Conservation (phyloP, 1,139 yeast species). For the Nakaseomyces sp. region DNA sequence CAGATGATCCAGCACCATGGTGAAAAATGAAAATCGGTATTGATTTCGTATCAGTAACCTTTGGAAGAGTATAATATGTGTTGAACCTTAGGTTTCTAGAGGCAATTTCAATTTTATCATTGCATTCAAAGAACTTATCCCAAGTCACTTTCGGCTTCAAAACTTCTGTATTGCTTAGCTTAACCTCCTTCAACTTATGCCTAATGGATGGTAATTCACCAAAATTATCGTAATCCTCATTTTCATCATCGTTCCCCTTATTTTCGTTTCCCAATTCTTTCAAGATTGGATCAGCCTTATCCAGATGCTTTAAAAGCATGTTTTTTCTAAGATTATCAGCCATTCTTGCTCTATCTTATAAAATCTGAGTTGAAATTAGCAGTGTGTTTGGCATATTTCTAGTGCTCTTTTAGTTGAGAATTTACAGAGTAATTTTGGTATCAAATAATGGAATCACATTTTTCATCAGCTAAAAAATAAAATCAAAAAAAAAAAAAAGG, state of each 20-base stretch:
- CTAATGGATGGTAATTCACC: conserved; percentile 11
- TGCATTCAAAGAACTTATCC: conserved; percentile 36
- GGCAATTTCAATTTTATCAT: conserved; percentile 25
- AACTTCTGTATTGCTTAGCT: not conserved
- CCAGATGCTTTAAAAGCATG: conserved; percentile 14
- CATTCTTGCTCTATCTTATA: conserved; percentile 6
- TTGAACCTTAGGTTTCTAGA: conserved; percentile 37
- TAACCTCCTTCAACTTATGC: not conserved
- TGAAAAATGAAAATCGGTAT: conserved; percentile 61
- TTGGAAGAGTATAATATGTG: conserved; percentile 54
- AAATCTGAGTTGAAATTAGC: not conserved
- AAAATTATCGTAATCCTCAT: conserved; percentile 8
- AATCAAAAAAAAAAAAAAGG: no score
- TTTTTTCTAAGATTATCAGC: conserved; percentile 14
- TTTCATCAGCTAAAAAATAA: no score
- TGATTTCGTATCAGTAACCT: conserved; percentile 26
- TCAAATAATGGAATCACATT: no score
- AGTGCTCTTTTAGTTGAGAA: no score
- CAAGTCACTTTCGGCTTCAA: conserved; percentile 24
- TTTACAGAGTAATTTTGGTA: no score
- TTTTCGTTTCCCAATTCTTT: not conserved
- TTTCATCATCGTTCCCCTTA: conserved; percentile 7
- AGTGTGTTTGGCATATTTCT: no score
- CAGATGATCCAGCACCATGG: conserved; percentile 95
- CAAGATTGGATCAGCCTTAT: conserved; percentile 9